Evolutionary conservation across 352 stramenopile genomes (phyloP).

Genomic region (Pythium rishiriense): DNA sequence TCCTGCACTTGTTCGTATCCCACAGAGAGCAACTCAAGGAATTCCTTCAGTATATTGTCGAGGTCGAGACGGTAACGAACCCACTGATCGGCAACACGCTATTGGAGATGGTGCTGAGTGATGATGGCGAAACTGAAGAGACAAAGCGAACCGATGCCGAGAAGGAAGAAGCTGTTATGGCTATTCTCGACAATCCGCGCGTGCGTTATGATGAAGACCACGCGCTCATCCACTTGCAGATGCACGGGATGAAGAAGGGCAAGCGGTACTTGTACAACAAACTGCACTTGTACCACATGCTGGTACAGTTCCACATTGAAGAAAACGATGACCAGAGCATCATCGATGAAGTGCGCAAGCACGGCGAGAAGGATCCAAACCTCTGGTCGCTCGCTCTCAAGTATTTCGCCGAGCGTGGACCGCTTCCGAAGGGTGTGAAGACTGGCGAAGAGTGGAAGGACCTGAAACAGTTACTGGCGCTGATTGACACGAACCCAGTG

Average conservation of each 20-base stretch:
- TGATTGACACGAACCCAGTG: slow-evolving; percentile 79
- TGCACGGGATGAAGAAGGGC: slow-evolving; percentile 90
- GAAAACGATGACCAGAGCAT: slow-evolving; percentile 90
- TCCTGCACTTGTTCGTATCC: slow-evolving; percentile 92
- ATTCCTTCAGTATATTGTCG: slow-evolving; percentile 89
- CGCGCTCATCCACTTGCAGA: slow-evolving; percentile 92
- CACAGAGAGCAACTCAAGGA: slow-evolving; percentile 87
- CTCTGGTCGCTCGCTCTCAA: slow-evolving; percentile 89
- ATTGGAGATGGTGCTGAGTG: slow-evolving; percentile 86
- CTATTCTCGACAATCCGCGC: slow-evolving; percentile 88
- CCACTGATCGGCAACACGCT: slow-evolving; percentile 90
- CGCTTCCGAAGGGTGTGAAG: slow-evolving; percentile 63
- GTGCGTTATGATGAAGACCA: slow-evolving; percentile 93
- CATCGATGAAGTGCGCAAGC: slow-evolving; percentile 87
- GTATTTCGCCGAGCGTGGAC: slow-evolving; percentile 86
- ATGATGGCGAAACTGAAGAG: slow-evolving; percentile 44
- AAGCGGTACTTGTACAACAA: slow-evolving; percentile 95
- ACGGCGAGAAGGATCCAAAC: slow-evolving; percentile 88
- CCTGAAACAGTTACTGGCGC: slow-evolving; percentile 69
- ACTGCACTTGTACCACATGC: slow-evolving; percentile 93
- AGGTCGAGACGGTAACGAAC: slow-evolving; percentile 86
- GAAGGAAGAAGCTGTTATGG: slow-evolving; percentile 82
- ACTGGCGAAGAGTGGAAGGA: slow-evolving; percentile 76
- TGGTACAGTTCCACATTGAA: slow-evolving; percentile 94
- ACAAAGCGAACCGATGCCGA: slow-evolving; percentile 44